Base-by-base conservation (phyloP, 2,329 filamentous ascomycete species). In the Tolypocladium amazonense region DNA sequence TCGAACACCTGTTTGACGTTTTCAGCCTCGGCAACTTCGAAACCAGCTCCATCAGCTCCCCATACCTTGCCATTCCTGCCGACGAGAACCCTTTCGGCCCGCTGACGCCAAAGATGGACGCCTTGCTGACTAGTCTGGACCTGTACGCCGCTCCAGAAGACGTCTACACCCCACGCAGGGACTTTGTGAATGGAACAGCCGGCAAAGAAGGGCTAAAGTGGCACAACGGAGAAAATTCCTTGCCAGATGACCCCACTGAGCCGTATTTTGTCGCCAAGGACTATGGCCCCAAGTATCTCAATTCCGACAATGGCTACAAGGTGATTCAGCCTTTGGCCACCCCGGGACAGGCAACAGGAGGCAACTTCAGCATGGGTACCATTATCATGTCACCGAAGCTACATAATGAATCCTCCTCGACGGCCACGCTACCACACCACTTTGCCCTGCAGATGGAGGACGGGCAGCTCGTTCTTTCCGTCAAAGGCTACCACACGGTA, bases 361-460 rank as follows among this genome's bases (percentile, higher is more conserved):
- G 56, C 15, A 65, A 66, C 61, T 65, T 66, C 38, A 65, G 60
- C 58, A 61, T 65, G 55, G 62, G 65, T 14, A 66, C 65, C 18
- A 62, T 65, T 53, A 65, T 60, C 54, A 43, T 66, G 54, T 64
- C 63, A 3, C 56, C 57, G 14, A 61, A 56, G 38, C 60, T 62
- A 1, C 50, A 61, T 23, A 63, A 64, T 25, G 59, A 65, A 55
- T 62, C 59, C 4, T 41, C 60, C 1, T 45, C 60, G 7, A 39
- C 33, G 3, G 63, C 60, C 2, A 64, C 39, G 20, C 58, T 64
- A 56, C 57, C 60, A 0, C 55, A 64, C 47, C 64, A 64, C 43
- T 62, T 67, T 38, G 66, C 64, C 18, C 61, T 70, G 47, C 68
- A 68, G 62, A 60, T 70, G 55, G 65, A 68, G 57, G 67, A 70